Percentiles rank a stretch among this genome's conserved stretches.
phyloP scores from a whole-genome alignment of 176 grass and related monocot genomes.

The Lolium rigidum region DNA sequence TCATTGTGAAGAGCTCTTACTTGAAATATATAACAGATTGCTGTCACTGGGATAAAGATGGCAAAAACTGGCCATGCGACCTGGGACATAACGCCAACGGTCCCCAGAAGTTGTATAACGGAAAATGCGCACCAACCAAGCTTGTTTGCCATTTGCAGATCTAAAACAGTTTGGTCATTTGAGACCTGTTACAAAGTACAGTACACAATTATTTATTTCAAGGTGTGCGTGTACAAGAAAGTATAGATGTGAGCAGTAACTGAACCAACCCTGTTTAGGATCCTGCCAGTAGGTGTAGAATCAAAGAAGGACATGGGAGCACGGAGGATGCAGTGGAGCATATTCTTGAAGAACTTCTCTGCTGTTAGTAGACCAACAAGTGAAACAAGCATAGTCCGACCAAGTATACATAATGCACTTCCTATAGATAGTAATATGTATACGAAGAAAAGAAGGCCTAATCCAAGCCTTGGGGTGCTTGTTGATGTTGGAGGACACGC shows the following conservation, averaged over 20 bases:
- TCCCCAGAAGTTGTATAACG: constrained; percentile 84
- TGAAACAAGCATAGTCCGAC: constrained; percentile 59
- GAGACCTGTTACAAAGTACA: constrained; percentile 60
- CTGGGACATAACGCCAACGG: constrained; percentile 91
- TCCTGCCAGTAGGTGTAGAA: constrained; percentile 92
- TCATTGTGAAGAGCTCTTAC: constrained; percentile 55
- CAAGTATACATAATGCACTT: constrained; percentile 69
- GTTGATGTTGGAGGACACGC: constrained; percentile 67
- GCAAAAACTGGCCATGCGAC: constrained; percentile 97
- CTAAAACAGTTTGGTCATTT: constrained; percentile 90
- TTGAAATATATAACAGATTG: constrained; percentile 68
- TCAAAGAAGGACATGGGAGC: constrained; percentile 99
- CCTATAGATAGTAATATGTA: constrained; percentile 71
- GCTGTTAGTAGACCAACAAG: constrained; percentile 68
- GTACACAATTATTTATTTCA: constrained; percentile 23
- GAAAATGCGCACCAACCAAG: constrained; percentile 84
- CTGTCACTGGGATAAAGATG: constrained; percentile 88
- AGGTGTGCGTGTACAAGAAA: not conserved
- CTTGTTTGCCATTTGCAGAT: constrained; percentile 73
- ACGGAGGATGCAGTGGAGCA: constrained; percentile 74
- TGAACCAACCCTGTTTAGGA: constrained; percentile 84
- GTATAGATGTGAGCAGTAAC: constrained; percentile 5
- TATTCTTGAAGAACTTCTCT: constrained; percentile 81
- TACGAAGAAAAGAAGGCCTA: constrained; percentile 69
- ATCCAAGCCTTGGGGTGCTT: constrained; percentile 53